Base-by-base conservation (phyloP, 306 rosid species). In the Ceratonia siliqua region DNA sequence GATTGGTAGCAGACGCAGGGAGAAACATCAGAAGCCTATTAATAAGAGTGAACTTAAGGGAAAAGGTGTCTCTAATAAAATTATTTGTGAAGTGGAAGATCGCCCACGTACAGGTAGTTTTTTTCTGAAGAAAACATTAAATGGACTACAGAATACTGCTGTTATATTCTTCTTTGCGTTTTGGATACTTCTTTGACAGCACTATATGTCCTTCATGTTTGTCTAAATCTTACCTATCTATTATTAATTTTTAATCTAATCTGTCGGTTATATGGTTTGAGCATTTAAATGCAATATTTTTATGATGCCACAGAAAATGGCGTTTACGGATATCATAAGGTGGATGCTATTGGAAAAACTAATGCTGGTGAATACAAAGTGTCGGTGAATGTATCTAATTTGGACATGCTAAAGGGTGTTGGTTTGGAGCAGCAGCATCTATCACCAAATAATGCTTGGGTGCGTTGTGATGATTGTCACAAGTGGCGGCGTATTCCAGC, bases 401-500 rank as follows among this genome's bases (percentile, higher is more conserved):
- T 67, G 82, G 82, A 84, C 20, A 36, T 50, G 78, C 53, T 36
- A 25, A 72, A 84, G 27, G 93, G 78, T 70, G 87, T 48, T 79
- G 85, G 71, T 73, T 49, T 77, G 68, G 90, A 58, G 71, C 86
- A 85, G 80, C 93, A 84, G 80, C 81, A 78, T 79, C 56, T 57
- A 69, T 85, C 91, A 42, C 85, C 85, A 1, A 83, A 66, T 63
- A 89, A 86, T 79, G 99, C 99, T 30, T 95, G 99, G 99, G 99
- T 89, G 75, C 88, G 90, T 45, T 95, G 99, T 68, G 99, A 95
- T 86, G 88, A 81, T 79, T 95, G 99, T 82, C 89, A 75, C 76
- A 92, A 95, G 81, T 95, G 99, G 99, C 89, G 99, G 72, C 99
- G 91, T 36, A 95, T 95, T 83, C 87, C 91, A 67, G 93, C 95